These are phyloP conservation scores for Stereocaulon alpinum DNA, from an alignment of 495 filamentous ascomycete species.

Conservation along the genomic window DNA sequence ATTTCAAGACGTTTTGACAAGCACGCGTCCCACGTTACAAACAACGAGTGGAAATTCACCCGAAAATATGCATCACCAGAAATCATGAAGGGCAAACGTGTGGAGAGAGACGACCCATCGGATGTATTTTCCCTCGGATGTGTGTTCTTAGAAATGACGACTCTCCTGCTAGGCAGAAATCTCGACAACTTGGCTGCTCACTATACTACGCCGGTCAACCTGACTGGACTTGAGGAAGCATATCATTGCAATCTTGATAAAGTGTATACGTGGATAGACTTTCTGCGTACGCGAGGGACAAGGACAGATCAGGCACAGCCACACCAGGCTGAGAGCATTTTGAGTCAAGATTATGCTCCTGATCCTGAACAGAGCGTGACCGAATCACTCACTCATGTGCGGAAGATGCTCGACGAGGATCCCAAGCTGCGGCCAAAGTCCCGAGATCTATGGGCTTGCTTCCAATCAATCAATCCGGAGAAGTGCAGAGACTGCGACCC, in stretches of 20 bases:
- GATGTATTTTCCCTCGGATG: conserved; percentile 12
- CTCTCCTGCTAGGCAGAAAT: neutral
- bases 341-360: neutral
- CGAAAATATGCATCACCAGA: conserved; percentile 7
- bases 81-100: neutral
- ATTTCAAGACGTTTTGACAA: conserved; percentile 32
- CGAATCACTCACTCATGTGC: neutral
- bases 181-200: neutral
- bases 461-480: neutral
- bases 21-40: conserved; percentile 12
- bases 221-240: neutral
- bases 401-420: conserved; percentile 4
- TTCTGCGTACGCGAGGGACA: neutral
- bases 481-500: conserved; percentile 8
- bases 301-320: neutral
- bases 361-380: neutral
- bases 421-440: neutral
- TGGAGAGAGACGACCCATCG: neutral
- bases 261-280: neutral
- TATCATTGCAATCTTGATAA: neutral
- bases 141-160: conserved; percentile 7
- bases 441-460: neutral
- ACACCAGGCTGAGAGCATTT: neutral
- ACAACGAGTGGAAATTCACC: neutral
- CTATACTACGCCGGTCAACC: neutral